Evolutionary conservation across 208 protist genomes (phyloP).

Genomic region (Crithidia expoeki): DNA sequence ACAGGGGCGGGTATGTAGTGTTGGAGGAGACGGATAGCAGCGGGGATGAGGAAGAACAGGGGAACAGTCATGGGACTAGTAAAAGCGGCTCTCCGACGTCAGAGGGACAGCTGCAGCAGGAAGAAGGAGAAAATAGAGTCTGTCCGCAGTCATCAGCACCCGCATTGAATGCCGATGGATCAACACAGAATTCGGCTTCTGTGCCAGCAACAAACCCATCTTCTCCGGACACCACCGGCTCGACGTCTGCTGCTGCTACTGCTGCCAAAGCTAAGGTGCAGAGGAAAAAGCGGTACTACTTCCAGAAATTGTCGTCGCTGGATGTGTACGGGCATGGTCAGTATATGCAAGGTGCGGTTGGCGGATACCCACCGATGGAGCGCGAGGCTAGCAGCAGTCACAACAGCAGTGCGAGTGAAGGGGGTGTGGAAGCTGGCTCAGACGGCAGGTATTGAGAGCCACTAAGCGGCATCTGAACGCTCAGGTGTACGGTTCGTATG

Average conservation of each 20-base stretch:
- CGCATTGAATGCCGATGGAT: too few species aligned
- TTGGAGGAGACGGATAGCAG: constrained; percentile 21
- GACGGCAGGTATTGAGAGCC: too few species aligned
- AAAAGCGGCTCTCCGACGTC: neutral
- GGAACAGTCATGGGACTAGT: neutral
- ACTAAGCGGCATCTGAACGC: too few species aligned
- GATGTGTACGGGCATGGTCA: constrained; percentile 27
- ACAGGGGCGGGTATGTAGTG: constrained; percentile 28
- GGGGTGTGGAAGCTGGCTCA: too few species aligned
- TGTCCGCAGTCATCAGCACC: too few species aligned
- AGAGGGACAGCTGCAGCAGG: too few species aligned
- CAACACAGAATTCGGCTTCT: too few species aligned
- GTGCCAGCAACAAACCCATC: neutral
- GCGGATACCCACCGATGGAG: constrained; percentile 4
- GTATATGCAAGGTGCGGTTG: neutral
- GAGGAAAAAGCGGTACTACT: constrained; percentile 24
- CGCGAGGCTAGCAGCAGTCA: neutral
- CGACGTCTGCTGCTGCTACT: neutral
- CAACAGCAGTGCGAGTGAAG: too few species aligned
- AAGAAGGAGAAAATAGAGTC: too few species aligned
- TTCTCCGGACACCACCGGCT: neutral
- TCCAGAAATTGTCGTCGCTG: constrained; percentile 30
- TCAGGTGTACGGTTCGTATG: too few species aligned
- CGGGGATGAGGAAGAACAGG: neutral
- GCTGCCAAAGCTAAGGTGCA: neutral